Evolutionary conservation across 2,329 filamentous ascomycete species (phyloP).

Genomic region (Zelopaecilomyces penicillatus): DNA sequence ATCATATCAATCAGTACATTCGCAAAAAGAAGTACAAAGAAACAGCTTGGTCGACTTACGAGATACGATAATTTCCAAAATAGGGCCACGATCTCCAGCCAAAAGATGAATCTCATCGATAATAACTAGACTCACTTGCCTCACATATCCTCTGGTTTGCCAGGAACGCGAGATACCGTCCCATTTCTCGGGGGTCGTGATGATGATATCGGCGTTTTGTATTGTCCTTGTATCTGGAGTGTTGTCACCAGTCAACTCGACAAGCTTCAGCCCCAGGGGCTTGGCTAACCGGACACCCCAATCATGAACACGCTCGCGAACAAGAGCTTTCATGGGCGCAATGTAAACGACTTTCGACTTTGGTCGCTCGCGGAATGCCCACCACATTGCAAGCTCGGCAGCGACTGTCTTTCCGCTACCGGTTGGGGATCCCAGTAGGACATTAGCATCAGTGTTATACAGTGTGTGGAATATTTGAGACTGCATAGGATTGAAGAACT

Average conservation of each 20-base stretch:
- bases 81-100: constrained; percentile 93
- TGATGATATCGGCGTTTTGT: constrained; percentile 91
- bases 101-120: constrained; percentile 97
- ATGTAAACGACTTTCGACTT: constrained; percentile 98
- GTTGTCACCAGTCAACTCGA: constrained; percentile 94
- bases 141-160: constrained; percentile 94
- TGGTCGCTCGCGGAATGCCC: constrained; percentile 90
- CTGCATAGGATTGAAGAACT: constrained; percentile 99
- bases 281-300: constrained; percentile 77
- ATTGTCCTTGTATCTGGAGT: constrained; percentile 96
- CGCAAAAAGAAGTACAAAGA: not conserved
- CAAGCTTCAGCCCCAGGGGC: constrained; percentile 79
- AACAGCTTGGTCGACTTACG: constrained; percentile 28
- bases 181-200: constrained; percentile 99
- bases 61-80: constrained; percentile 91
- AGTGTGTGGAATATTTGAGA: constrained; percentile 97
- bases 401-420: constrained; percentile 97
- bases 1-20: constrained; percentile 18
- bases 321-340: constrained; percentile 97
- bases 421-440: constrained; percentile 89
- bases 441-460: constrained; percentile 86
- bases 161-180: constrained; percentile 98
- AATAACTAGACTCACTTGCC: constrained; percentile 90
- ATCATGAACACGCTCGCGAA: constrained; percentile 91
- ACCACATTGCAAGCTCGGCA: constrained; percentile 97